Conservation (phyloP, 495 filamentous ascomycete genomes). For the Penicillium paradoxum region DNA sequence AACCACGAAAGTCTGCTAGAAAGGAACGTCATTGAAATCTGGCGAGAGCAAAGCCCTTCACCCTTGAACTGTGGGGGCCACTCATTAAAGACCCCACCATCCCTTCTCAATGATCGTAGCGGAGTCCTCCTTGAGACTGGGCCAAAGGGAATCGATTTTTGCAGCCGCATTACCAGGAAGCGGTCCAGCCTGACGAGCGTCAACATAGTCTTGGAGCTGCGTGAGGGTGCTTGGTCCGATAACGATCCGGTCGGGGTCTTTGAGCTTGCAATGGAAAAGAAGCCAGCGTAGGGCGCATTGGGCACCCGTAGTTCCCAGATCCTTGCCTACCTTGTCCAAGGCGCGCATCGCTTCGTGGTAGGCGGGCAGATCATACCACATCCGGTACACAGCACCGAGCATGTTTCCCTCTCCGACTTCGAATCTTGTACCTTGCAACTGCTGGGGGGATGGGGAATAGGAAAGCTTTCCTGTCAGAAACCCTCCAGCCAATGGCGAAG, state of each 20-base stretch:
- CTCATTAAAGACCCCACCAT: constrained; percentile 10
- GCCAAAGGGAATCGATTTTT: constrained; percentile 2
- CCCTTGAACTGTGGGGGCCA: not conserved
- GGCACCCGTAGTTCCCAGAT: constrained; percentile 1
- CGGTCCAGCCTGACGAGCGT: constrained; percentile 5
- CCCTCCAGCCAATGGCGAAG: constrained; percentile 46
- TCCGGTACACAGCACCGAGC: constrained; percentile 13
- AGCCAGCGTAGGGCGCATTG: constrained; percentile 31
- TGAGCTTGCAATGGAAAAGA: constrained; percentile 22
- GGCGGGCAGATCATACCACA: constrained; percentile 20
- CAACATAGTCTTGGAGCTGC: constrained; percentile 15
- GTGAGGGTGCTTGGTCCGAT: constrained; percentile 23
- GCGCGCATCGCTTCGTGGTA: constrained; percentile 18
- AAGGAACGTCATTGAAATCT: too few species aligned
- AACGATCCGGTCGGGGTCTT: constrained; percentile 23
- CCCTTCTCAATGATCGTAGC: constrained; percentile 8
- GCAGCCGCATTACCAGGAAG: not conserved
- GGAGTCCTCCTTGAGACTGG: not conserved
- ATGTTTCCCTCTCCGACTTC: constrained; percentile 18
- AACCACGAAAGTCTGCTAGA: too few species aligned
- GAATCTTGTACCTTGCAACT: constrained; percentile 24
- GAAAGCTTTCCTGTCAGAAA: constrained; percentile 42
- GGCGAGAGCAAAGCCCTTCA: too few species aligned
- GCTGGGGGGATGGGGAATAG: constrained; percentile 5
- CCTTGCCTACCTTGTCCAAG: not conserved